Percentiles rank a stretch among this genome's conserved stretches.
Conservation (phyloP, 441 rosid species). For the Heliophila coronopifolia region DNA sequence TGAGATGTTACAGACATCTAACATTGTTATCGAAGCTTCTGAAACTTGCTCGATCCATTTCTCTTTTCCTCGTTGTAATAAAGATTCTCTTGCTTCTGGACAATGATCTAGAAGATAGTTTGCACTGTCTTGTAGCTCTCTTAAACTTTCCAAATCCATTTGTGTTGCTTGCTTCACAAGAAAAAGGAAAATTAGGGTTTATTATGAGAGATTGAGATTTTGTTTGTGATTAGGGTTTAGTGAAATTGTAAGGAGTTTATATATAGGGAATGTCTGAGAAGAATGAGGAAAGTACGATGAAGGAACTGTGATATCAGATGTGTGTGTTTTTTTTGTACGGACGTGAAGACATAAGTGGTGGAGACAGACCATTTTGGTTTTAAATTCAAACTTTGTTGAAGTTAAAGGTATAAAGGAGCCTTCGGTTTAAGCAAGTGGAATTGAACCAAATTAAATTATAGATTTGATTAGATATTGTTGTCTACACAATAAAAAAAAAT, state of each 20-base stretch:
- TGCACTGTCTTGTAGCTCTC: constrained; percentile 59
- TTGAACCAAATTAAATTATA: background rate
- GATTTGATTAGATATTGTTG: constrained; percentile 12
- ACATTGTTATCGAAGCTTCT: constrained; percentile 57
- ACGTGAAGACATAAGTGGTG: constrained; percentile 23
- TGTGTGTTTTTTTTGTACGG: constrained; percentile 22
- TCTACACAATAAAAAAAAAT: background rate
- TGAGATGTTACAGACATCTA: constrained; percentile 48
- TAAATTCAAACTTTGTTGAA: constrained; percentile 22
- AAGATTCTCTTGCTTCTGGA: constrained; percentile 37
- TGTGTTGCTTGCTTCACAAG: constrained; percentile 24
- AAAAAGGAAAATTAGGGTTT: background rate
- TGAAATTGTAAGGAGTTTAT: background rate
- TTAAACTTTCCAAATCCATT: constrained; percentile 44
- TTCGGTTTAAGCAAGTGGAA: constrained; percentile 3
- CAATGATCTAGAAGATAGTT: constrained; percentile 55
- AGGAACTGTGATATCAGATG: constrained; percentile 13
- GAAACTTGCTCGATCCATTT: constrained; percentile 53
- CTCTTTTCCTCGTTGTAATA: constrained; percentile 37
- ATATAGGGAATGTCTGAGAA: constrained; percentile 7
- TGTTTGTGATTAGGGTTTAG: constrained; percentile 4
- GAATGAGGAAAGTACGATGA: constrained; percentile 24
- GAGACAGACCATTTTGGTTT: constrained; percentile 18
- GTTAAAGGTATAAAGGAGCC: constrained; percentile 17
- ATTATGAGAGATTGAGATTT: background rate